Conservation (phyloP, 768 basidiomycete genomes). For the Goffeauzyma gilvescens region DNA sequence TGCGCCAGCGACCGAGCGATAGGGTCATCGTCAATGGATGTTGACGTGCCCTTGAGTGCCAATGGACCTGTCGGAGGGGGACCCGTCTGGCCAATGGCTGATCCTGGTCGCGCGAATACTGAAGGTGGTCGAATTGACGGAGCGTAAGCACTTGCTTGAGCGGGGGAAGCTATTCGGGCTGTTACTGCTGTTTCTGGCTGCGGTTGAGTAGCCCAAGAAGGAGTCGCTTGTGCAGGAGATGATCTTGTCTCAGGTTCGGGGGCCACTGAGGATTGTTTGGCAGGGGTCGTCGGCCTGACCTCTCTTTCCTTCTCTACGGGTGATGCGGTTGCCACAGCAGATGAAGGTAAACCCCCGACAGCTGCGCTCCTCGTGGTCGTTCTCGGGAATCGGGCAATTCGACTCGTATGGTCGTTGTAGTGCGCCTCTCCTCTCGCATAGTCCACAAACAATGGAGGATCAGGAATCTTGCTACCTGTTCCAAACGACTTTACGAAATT, state of each 20-base stretch:
- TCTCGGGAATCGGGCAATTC: slow-evolving; percentile 30
- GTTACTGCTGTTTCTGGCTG: not conserved
- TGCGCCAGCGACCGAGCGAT: slow-evolving; percentile 34
- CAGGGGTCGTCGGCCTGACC: too few relatives aligned
- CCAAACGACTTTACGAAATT: slow-evolving; percentile 74
- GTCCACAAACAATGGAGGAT: slow-evolving; percentile 70
- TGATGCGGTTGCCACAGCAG: too few relatives aligned
- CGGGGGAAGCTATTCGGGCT: slow-evolving; percentile 4
- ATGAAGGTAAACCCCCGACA: too few relatives aligned
- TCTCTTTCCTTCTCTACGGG: too few relatives aligned
- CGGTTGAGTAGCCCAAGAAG: not conserved
- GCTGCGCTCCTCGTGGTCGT: slow-evolving; percentile 41
- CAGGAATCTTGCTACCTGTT: slow-evolving; percentile 66
- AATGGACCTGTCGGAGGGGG: slow-evolving; percentile 9
- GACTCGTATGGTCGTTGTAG: slow-evolving; percentile 36
- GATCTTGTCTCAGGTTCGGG: too few relatives aligned
- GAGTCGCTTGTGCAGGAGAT: slow-evolving; percentile 2
- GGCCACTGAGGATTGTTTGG: too few relatives aligned
- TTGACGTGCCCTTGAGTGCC: slow-evolving; percentile 1
- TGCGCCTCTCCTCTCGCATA: slow-evolving; percentile 36
- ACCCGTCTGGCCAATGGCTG: slow-evolving; percentile 1
- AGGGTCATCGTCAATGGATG: slow-evolving; percentile 32
- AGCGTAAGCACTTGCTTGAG: slow-evolving; percentile 18
- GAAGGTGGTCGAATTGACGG: slow-evolving; percentile 13
- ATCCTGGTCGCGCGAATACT: slow-evolving; percentile 3